Base-by-base conservation (phyloP, 2,329 filamentous ascomycete species). In the Dactylellina cionopaga region DNA sequence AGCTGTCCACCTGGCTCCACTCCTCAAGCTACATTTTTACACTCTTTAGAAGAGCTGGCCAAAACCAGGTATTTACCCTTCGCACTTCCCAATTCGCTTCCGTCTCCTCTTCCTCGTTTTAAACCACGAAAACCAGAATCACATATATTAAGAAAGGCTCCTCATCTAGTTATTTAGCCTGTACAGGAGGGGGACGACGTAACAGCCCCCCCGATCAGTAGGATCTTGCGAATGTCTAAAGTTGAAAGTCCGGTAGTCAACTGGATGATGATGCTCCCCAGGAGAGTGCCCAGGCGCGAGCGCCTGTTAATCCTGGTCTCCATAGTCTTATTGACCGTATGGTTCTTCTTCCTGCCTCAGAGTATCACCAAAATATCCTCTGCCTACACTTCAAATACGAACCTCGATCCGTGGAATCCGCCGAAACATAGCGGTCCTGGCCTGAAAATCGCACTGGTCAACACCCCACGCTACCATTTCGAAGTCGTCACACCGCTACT, bases 401-500 rank as follows among this genome's bases (percentile, higher is more conserved):
- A 65, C 19, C 59, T 72, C 7, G 68, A 72, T 13, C 44, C 51
- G 5, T 72, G 59, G 59, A 65, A 54, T n/a, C 68, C 68, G 3
- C 68, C 68, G 25, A 72, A 72, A 47, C 68, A 72, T 22, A 60
- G 35, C 24, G 68, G 52, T 6, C 58, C 59, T 17, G 69, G 69
- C 9, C 59, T 74, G 9, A 74, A 74, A 46, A 68, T 74, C 55
- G 69, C 69, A 3, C 39, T 74, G 24, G 60, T 74, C 25, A 74
- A 74, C 43, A 66, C 69, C 9, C 69, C 69, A 6, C 54, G 69
- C 3, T 74, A 74, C 29, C 69, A 74, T 59, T 74, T 74, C 49
- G 69, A 74, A 31, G 69, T 74, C 43, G 69, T 74, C 29, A 66
- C 54, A 11, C 69, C 69, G 15, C 27, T 74, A 11, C 44, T 74